Base-by-base conservation (phyloP, 1,284 basidiomycete genomes). In the Ganoderma leucocontextum region DNA sequence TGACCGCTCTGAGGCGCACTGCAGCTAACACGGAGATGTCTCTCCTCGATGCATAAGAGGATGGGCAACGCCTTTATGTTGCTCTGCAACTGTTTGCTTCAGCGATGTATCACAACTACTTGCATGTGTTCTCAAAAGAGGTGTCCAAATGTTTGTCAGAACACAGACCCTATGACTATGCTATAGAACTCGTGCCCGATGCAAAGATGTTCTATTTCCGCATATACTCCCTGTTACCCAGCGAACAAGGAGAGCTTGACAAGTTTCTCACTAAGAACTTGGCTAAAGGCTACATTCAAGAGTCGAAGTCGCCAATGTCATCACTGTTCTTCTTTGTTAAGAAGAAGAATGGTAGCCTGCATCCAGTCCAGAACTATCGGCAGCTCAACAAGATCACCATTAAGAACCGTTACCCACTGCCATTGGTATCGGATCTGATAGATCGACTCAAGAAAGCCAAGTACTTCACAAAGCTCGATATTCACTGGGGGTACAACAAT, bases 301-400 rank as follows among this genome's bases (percentile, higher is more conserved):
- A 62, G 7, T 78, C 78, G 0, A 78, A 75, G 25, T 76, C 76
- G 2, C 74, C 75, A 2, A 72, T 74, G 57, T 77, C 66, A 0
- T 36, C 80, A 0, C 78, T 80, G 0, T 73, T 82, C 58, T 75
- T 84, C 15, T 84, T 83, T 65, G 76, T 82, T 36, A 77, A 78
- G 59, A 84, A 84, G 73, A 82, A 82, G 70, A 81, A 83, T 66
- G 78, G 69, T 22, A 52, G 25, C 9, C 49, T 52, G 9, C 22
- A 22, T 10, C 49, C 22, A 4, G 49, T 52, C 19, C 49, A 52
- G 0, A 44, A 76, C 4, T 49, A 53, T 4, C 76, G 75, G 1
- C 36, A 35, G 0, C 65, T 83, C 0, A 71, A 71, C 35, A 57
- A 63, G 25, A 60, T 60, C 41, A 72, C 60, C 0, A 53, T 60